Evolutionary conservation across 1,284 basidiomycete genomes (phyloP).

Genomic region (Coniferiporia sulphurascens): DNA sequence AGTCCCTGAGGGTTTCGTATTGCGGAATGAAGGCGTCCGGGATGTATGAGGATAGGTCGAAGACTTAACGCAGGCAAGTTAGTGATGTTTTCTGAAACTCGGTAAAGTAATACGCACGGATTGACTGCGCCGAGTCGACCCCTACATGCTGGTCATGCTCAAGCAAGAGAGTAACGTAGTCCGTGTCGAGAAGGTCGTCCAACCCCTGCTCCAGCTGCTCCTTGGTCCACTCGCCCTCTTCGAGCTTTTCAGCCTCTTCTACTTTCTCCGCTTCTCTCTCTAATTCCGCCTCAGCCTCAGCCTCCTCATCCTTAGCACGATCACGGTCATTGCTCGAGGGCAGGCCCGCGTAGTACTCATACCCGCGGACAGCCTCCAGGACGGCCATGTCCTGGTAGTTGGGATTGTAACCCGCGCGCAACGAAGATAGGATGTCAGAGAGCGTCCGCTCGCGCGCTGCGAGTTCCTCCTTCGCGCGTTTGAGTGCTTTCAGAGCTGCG

Average conservation of each 20-base stretch:
- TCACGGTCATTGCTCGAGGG: constrained; percentile 57
- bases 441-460: constrained; percentile 73
- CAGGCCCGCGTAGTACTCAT: constrained; percentile 76
- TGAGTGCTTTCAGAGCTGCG: constrained; percentile 71
- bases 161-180: constrained; percentile 70
- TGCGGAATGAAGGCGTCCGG: constrained; percentile 77
- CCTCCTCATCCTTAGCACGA: constrained; percentile 35
- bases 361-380: constrained; percentile 91
- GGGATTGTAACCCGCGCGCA: constrained; percentile 89
- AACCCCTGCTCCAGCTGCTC: constrained; percentile 58
- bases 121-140: constrained; percentile 40
- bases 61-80: constrained; percentile 47
- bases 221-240: constrained; percentile 50
- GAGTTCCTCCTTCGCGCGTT: constrained; percentile 66
- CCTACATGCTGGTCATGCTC: constrained; percentile 67
- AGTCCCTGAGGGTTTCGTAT: constrained; percentile 69
- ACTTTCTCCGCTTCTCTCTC: constrained; percentile 29
- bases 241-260: constrained; percentile 37
- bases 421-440: constrained; percentile 78
- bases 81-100: neutral
- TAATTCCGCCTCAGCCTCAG: constrained; percentile 22
- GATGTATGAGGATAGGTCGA: constrained; percentile 79
- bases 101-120: constrained; percentile 43
- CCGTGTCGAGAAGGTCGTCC: constrained; percentile 60
- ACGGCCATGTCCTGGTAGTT: constrained; percentile 99